Evolutionary conservation across 441 rosid genomes (phyloP).

Genomic region (Daphne laureola): DNA sequence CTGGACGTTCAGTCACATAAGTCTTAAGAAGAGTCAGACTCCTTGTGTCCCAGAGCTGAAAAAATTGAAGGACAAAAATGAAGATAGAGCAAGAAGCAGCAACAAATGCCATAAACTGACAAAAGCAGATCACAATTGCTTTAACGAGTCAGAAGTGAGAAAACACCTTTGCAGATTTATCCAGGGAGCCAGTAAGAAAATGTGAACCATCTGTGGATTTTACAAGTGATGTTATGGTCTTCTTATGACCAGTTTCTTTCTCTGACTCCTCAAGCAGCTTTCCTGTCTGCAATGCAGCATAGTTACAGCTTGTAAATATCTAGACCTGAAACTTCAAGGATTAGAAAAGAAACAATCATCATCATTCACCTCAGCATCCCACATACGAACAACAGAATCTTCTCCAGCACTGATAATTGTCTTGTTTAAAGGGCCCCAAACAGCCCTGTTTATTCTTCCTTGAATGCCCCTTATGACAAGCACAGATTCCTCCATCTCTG

Average conservation of each 20-base stretch:
- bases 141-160: neutral
- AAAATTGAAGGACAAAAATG: slow-evolving; percentile 15
- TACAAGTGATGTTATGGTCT: slow-evolving; percentile 63
- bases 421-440: slow-evolving; percentile 86
- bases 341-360: neutral
- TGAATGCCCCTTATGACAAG: slow-evolving; percentile 60
- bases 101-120: neutral
- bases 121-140: neutral
- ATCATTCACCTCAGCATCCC: slow-evolving; percentile 76
- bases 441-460: slow-evolving; percentile 84
- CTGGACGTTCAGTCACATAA: slow-evolving; percentile 68
- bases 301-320: too few relatives aligned
- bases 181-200: slow-evolving; percentile 77
- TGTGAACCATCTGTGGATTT: slow-evolving; percentile 78
- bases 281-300: slow-evolving; percentile 53
- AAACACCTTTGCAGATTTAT: slow-evolving; percentile 85
- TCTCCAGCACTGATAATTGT: slow-evolving; percentile 88
- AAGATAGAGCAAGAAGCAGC: slow-evolving; percentile 5
- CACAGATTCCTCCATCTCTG: slow-evolving; percentile 63
- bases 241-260: slow-evolving; percentile 69
- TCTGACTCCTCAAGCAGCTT: slow-evolving; percentile 60
- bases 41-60: slow-evolving; percentile 76
- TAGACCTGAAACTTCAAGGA: too few relatives aligned
- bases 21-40: slow-evolving; percentile 71
- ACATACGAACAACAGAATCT: slow-evolving; percentile 67